phyloP scores from a whole-genome alignment of 108 stramenopile genomes.

The Nannochloropsis granulata region DNA sequence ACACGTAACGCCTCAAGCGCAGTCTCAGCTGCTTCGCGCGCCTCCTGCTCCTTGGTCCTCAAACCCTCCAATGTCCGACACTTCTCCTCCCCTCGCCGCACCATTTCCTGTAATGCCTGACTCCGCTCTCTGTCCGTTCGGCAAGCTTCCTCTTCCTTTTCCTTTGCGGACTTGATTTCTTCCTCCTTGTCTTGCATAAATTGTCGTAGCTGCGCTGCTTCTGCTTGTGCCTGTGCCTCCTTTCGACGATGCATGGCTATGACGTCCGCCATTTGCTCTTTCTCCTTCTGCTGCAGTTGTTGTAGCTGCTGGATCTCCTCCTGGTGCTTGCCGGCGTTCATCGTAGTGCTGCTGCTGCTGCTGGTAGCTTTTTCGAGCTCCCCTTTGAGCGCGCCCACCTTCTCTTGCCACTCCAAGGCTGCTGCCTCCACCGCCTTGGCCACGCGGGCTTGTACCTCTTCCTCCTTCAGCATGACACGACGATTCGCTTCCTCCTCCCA shows the following conservation, averaged over 20 bases:
- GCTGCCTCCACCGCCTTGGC: background rate
- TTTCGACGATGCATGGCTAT: too few relatives aligned
- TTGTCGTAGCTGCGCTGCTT: background rate
- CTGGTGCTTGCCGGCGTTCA: background rate
- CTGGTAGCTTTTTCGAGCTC: background rate
- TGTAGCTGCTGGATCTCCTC: background rate
- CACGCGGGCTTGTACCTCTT: background rate
- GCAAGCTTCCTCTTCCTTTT: too few relatives aligned
- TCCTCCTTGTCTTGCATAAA: too few relatives aligned
- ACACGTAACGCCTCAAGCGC: too few relatives aligned
- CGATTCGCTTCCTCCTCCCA: background rate
- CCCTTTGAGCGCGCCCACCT: background rate
- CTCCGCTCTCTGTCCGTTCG: too few relatives aligned
- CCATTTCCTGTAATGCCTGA: too few relatives aligned
- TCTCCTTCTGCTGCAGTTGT: background rate
- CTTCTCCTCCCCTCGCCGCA: too few relatives aligned
- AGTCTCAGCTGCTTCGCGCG: too few relatives aligned
- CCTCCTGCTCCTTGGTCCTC: too few relatives aligned
- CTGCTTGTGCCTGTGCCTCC: background rate
- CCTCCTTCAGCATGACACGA: background rate
- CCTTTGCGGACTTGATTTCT: too few relatives aligned
- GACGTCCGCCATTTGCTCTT: background rate
- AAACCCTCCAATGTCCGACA: too few relatives aligned
- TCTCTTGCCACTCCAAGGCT: background rate
- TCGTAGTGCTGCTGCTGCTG: too few relatives aligned